A percentile compares a stretch with the other conserved stretches of the same genome.
phyloP scores from a whole-genome alignment of 1,284 basidiomycete species.

The Leccinum subfulvum region DNA sequence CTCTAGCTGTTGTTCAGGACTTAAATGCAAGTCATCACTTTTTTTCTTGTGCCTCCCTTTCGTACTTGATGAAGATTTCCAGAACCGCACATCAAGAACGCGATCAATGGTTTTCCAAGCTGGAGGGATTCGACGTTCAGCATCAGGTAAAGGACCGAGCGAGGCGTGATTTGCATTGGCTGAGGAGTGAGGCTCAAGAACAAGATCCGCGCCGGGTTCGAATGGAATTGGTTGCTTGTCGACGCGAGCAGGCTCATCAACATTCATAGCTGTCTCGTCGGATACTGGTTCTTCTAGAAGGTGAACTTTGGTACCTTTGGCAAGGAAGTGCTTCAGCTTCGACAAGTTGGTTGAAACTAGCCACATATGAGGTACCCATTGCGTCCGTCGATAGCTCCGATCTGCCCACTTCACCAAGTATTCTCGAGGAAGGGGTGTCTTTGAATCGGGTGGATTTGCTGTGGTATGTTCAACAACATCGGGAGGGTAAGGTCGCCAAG shows the following conservation, averaged over 20 bases:
- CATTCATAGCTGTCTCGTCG: conserved; percentile 33
- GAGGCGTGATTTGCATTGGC: conserved; percentile 21
- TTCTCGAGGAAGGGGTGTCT: conserved; percentile 70
- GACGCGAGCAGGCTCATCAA: conserved; percentile 33
- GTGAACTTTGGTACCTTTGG: conserved; percentile 66
- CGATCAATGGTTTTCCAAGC: conserved; percentile 81
- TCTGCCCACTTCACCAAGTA: conserved; percentile 88
- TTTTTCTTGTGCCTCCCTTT: conserved; percentile 27
- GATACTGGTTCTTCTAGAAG: conserved; percentile 51
- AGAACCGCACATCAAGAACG: conserved; percentile 72
- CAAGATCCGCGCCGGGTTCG: conserved; percentile 36
- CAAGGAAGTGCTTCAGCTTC: conserved; percentile 78
- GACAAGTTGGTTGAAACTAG: conserved; percentile 58
- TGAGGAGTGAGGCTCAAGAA: conserved; percentile 38
- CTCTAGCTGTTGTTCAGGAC: conserved; percentile 36
- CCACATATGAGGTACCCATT: conserved; percentile 93
- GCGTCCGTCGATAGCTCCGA: conserved; percentile 71
- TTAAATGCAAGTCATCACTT: conserved; percentile 25
- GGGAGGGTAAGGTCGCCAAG: conserved; percentile 81
- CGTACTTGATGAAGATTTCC: conserved; percentile 32
- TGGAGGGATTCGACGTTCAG: conserved; percentile 67
- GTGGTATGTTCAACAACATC: conserved; percentile 53
- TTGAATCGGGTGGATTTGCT: conserved; percentile 51
- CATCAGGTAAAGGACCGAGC: conserved; percentile 48
- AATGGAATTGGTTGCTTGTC: conserved; percentile 33